Conservation (phyloP, 352 stramenopile species). For the Phytophthora pistaciae region DNA sequence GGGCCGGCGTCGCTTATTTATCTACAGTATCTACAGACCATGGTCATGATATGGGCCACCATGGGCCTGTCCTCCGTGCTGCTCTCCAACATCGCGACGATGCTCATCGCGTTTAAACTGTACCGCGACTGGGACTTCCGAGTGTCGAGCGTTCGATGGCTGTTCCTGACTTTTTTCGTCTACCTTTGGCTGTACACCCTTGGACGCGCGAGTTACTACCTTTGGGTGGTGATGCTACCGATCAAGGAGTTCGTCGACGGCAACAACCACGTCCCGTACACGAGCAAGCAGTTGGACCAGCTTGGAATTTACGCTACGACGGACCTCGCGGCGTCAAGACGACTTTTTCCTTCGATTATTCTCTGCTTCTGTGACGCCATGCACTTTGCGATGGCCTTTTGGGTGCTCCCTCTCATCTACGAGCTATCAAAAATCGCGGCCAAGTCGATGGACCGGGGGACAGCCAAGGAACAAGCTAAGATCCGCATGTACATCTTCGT, state of each 20-base stretch:
- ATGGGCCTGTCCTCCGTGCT: constrained; percentile 40
- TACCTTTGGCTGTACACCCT: constrained; percentile 55
- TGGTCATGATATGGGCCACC: constrained; percentile 45
- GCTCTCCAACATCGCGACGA: constrained; percentile 45
- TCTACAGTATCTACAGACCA: constrained; percentile 21
- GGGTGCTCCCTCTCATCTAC: constrained; percentile 61
- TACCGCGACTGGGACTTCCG: constrained; percentile 57
- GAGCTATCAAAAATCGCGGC: constrained; percentile 66
- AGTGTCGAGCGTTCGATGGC: constrained; percentile 63
- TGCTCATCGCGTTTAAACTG: constrained; percentile 54
- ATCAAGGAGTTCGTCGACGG: constrained; percentile 42
- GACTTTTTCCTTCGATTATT: constrained; percentile 39
- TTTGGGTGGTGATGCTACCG: constrained; percentile 54
- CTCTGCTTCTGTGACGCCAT: constrained; percentile 58
- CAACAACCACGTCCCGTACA: constrained; percentile 40
- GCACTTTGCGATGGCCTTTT: constrained; percentile 60
- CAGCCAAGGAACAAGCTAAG: constrained; percentile 43
- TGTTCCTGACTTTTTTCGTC: constrained; percentile 67
- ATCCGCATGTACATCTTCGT: constrained; percentile 50
- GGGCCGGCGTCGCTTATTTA: constrained; percentile 11
- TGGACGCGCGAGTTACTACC: constrained; percentile 42
- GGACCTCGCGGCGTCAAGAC: constrained; percentile 37
- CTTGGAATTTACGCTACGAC: constrained; percentile 57
- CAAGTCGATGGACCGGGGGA: constrained; percentile 72
- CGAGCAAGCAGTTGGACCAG: constrained; percentile 51